Evolutionary conservation across 495 filamentous ascomycete species (phyloP), one percentile per base, ranked within the genome.

Genomic region (Penicillium diatomitis): DNA sequence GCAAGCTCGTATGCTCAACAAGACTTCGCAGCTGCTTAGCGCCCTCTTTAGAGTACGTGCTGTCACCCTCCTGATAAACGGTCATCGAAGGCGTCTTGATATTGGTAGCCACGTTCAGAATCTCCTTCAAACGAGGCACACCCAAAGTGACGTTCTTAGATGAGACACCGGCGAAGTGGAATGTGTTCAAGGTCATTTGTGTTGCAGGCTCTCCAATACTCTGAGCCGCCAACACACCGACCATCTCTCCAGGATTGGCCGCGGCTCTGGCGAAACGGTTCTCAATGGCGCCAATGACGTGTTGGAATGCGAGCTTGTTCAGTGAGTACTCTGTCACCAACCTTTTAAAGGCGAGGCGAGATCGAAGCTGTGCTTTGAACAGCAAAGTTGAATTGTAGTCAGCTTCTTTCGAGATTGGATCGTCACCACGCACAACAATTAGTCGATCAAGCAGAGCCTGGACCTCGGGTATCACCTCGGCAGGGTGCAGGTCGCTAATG

Each of bases 131-230:
- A 80, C 92, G 90, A 41, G 92, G 92, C 28, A 99, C 92, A 86
- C 92, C 92, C 46, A 97, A 86, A 27, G 92, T 99, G 43, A 97
- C 89, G 76, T 97, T 99, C 83, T 99, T 99, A 27, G 92, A 95
- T 2, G 94, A 94, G 38, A 98, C 89, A 94, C 92, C 92, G 67
- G 92, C 89, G 70, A 99, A 97, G 78, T 99, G 92, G 83, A 99
- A 99, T 30, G 92, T 99, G 69, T 99, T 99, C 41, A 99, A 68
- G 0, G 92, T 99, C 92, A 99, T 99, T 72, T 99, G 92, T 2
- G 92, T 99, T 39, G 92, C 92, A 12, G 92, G 92, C 66, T 99
- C 92, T 74, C 92, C 92, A 66, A 99, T 97, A 29, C 90, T 96
- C 69, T 99, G 92, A 8, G 92, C 92, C 47, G 92, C 92, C 59